A percentile compares a stretch with the other conserved stretches of the same genome.
Conservation (phyloP, 2,329 filamentous ascomycete species). For the Fusarium nurragi region DNA sequence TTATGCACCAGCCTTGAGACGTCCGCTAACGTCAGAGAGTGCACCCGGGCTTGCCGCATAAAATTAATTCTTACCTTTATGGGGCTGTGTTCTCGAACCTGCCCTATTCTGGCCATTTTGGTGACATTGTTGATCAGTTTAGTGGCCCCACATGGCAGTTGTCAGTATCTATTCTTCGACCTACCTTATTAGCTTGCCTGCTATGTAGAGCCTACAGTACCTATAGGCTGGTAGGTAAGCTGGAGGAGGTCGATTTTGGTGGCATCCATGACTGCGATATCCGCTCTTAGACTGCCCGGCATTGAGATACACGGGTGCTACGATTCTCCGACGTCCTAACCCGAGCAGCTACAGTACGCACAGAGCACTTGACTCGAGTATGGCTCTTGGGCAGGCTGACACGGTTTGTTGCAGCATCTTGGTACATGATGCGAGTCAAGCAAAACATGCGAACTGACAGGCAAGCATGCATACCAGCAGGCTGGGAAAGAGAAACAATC, state of each 20-base stretch:
- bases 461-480: slow-evolving; percentile 13
- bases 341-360: not conserved
- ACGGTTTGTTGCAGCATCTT: not conserved
- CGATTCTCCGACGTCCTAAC: slow-evolving; percentile 2
- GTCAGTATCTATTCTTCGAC: not conserved
- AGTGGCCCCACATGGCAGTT: slow-evolving; percentile 22
- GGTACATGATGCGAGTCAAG: slow-evolving; percentile 18
- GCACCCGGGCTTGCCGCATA: slow-evolving; percentile 44
- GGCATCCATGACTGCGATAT: slow-evolving; percentile 16
- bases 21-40: slow-evolving; percentile 24
- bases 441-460: slow-evolving; percentile 19
- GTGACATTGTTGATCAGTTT: slow-evolving; percentile 20
- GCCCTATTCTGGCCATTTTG: slow-evolving; percentile 22
- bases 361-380: slow-evolving; percentile 25
- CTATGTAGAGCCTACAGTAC: too few species aligned
- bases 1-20: slow-evolving; percentile 32
- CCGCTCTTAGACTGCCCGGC: not conserved
- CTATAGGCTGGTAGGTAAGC: too few species aligned
- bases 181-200: not conserved
- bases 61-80: slow-evolving; percentile 35
- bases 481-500: slow-evolving; percentile 7
- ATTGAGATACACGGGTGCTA: slow-evolving; percentile 1
- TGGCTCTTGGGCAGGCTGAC: slow-evolving; percentile 1
- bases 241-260: slow-evolving; percentile 8
- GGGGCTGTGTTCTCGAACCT: slow-evolving; percentile 18